Percentiles rank a stretch among this genome's conserved stretches.
phyloP scores from a whole-genome alignment of 2,329 filamentous ascomycete genomes.

The Ophiosphaerella korrae region DNA sequence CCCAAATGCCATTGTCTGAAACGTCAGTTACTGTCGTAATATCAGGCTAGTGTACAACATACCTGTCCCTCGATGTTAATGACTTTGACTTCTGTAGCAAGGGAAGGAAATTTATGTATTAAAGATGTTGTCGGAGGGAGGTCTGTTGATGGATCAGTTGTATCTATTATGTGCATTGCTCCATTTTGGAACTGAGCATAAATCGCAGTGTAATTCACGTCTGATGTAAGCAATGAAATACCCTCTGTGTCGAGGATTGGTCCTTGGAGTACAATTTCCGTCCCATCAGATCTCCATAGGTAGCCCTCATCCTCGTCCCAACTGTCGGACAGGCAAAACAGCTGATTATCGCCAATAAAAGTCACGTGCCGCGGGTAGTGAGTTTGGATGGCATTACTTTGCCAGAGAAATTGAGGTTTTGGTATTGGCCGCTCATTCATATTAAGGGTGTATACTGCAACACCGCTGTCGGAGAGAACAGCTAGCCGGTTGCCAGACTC shows the following conservation, averaged over 20 bases:
- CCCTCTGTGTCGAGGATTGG: constrained; percentile 29
- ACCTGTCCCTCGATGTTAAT: constrained; percentile 31
- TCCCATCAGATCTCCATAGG: constrained; percentile 33
- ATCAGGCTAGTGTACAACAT: constrained; percentile 2
- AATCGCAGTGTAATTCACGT: constrained; percentile 25
- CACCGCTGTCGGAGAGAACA: constrained; percentile 68
- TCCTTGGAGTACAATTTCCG: constrained; percentile 25
- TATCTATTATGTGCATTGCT: constrained; percentile 20
- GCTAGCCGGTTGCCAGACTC: constrained; percentile 58
- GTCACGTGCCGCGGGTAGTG: constrained; percentile 53
- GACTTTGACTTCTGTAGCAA: constrained; percentile 31
- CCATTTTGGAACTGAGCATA: constrained; percentile 34
- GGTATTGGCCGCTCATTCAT: constrained; percentile 59
- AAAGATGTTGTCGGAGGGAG: constrained; percentile 21
- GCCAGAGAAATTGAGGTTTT: constrained; percentile 53
- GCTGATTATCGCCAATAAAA: constrained; percentile 48
- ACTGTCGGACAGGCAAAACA: constrained; percentile 43
- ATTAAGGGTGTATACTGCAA: constrained; percentile 74
- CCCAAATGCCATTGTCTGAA: constrained; percentile 61
- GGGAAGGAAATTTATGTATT: constrained; percentile 31
- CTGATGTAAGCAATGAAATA: constrained; percentile 28
- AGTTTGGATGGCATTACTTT: constrained; percentile 18
- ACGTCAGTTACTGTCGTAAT: constrained; percentile 19
- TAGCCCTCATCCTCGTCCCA: constrained; percentile 38
- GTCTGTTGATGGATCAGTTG: constrained; percentile 12